Conservation (phyloP, 371 early-diverging fungal genomes). For the Syncephalastrum monosporum region DNA sequence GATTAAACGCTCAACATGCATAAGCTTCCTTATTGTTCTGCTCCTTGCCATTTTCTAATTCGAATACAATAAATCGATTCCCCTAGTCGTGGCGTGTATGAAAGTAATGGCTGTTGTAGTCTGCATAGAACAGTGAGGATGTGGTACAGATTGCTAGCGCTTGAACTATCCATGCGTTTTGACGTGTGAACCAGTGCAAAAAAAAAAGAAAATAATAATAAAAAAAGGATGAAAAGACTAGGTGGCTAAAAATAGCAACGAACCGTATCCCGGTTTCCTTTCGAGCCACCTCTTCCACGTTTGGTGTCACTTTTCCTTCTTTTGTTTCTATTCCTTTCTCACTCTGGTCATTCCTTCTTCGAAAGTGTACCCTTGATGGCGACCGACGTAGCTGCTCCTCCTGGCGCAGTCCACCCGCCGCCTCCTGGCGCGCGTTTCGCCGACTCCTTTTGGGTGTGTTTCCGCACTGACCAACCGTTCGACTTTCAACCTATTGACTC, state of each 20-base stretch:
- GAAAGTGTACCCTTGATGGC: constrained; percentile 6
- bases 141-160: too few species aligned
- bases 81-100: too few species aligned
- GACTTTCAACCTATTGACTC: too few species aligned
- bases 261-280: background rate
- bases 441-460: constrained; percentile 19
- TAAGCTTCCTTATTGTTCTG: constrained; percentile 3
- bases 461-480: too few species aligned
- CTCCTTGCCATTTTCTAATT: constrained; percentile 1
- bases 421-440: constrained; percentile 17
- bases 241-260: too few species aligned
- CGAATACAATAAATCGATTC: background rate
- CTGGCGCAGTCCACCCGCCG: constrained; percentile 8
- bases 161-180: too few species aligned
- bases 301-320: background rate
- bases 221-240: too few species aligned
- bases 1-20: constrained; percentile 3
- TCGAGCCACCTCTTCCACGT: too few species aligned
- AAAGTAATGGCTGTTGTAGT: too few species aligned
- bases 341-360: background rate
- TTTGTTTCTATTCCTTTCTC: constrained; percentile 4
- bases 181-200: too few species aligned
- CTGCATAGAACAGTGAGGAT: too few species aligned
- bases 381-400: constrained; percentile 3
- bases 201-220: too few species aligned